Evolutionary conservation across 2,329 filamentous ascomycete genomes (phyloP).

Genomic region (Aspergillus sp.): DNA sequence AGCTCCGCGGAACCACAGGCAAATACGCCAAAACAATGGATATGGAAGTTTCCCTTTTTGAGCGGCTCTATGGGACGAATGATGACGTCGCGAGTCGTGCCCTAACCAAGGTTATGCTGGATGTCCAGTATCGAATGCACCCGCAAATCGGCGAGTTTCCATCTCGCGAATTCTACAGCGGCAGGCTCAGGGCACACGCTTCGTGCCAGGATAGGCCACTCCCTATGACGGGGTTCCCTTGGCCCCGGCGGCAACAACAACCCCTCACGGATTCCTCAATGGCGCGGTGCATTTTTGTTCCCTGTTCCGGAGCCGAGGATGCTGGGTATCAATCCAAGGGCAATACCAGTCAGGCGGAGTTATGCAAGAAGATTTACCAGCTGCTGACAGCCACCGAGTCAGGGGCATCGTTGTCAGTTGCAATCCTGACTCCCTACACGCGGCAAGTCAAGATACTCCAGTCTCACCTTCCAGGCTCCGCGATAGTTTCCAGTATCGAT

Average conservation of each 20-base stretch:
- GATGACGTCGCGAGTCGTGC: not conserved
- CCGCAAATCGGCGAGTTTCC: not conserved
- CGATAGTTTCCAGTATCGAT: not conserved
- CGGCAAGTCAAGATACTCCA: not conserved
- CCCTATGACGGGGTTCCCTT: not conserved
- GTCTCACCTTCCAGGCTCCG: not conserved
- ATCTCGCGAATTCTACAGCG: not conserved
- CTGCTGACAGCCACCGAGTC: not conserved
- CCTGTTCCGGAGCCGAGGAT: not conserved
- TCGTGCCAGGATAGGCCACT: not conserved
- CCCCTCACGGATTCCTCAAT: too few species aligned
- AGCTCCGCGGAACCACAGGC: not conserved
- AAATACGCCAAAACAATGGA: not conserved
- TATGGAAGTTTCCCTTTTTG: not conserved
- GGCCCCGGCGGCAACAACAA: not conserved
- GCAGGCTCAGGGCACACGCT: not conserved
- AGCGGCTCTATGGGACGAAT: not conserved
- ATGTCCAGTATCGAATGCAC: conserved; percentile 4
- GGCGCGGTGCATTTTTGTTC: not conserved
- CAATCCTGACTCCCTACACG: not conserved
- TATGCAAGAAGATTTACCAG: not conserved
- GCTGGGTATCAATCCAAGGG: not conserved
- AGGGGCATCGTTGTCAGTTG: not conserved
- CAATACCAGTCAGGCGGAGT: not conserved
- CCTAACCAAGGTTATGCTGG: not conserved